These are phyloP conservation scores for Ustilago trichophora DNA, from an alignment of 1,284 basidiomycete genomes.

Conservation along the genomic window DNA sequence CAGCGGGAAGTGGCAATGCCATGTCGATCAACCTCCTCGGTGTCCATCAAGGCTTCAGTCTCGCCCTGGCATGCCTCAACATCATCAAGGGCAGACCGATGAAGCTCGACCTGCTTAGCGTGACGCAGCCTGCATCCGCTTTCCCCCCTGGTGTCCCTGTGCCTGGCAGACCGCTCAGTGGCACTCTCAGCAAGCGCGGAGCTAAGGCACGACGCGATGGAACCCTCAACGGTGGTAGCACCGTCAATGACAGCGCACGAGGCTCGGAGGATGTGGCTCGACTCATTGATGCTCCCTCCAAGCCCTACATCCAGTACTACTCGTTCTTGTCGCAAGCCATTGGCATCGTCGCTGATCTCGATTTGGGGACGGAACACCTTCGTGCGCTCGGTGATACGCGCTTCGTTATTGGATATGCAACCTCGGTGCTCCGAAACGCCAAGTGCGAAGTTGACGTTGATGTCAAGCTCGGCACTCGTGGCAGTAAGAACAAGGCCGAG, in stretches of 20 bases:
- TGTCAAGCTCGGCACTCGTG: conserved; percentile 52
- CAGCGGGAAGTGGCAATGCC: conserved; percentile 86
- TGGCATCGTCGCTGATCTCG: conserved; percentile 88
- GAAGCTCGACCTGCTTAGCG: conserved; percentile 81
- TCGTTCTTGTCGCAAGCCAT: conserved; percentile 88
- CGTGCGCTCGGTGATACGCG: conserved; percentile 93
- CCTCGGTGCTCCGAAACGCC: conserved; percentile 64
- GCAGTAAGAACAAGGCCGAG: conserved; percentile 46
- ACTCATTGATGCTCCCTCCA: conserved; percentile 35
- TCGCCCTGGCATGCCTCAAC: conserved; percentile 77
- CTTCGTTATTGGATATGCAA: conserved; percentile 83
- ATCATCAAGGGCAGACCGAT: conserved; percentile 82
- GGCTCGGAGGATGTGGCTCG: conserved; percentile 31
- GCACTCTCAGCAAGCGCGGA: conserved; percentile 10
- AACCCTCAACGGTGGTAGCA: conserved; percentile 16
- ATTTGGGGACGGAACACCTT: conserved; percentile 79
- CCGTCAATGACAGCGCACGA: conserved; percentile 5
- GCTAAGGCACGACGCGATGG: not conserved
- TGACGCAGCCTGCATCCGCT: conserved; percentile 73
- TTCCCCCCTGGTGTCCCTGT: conserved; percentile 36
- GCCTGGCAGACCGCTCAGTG: conserved; percentile 10
- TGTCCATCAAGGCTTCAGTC: conserved; percentile 56
- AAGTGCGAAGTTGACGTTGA: conserved; percentile 57
- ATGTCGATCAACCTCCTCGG: conserved; percentile 77
- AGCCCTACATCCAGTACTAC: conserved; percentile 69